These are phyloP conservation scores for Mallotus japonicus DNA, from an alignment of 441 rosid genomes.

Conservation along the genomic window DNA sequence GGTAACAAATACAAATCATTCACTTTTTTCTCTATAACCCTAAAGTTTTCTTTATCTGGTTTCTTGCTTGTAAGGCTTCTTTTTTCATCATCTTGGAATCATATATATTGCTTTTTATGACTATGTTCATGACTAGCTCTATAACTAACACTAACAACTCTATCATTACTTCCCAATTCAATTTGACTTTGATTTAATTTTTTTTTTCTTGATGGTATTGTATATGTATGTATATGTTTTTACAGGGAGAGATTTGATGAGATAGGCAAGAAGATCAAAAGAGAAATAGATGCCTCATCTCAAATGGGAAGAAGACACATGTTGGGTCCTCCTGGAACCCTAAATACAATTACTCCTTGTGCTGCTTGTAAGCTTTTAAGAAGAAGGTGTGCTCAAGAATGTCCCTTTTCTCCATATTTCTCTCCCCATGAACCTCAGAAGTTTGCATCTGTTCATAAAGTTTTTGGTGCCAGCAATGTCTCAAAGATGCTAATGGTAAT, in stretches of 20 bases:
- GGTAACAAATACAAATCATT: conserved; percentile 45
- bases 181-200: not conserved
- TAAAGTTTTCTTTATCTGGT: not conserved
- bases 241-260: conserved; percentile 84
- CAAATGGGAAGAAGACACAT: conserved; percentile 70
- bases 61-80: not conserved
- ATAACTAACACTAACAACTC: conserved; percentile 10
- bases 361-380: conserved; percentile 94
- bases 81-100: not conserved
- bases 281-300: conserved; percentile 71
- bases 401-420: conserved; percentile 91
- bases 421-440: conserved; percentile 96
- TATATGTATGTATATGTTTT: not conserved
- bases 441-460: conserved; percentile 87
- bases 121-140: not conserved
- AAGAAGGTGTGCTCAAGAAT: conserved; percentile 83
- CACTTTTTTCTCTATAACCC: not conserved
- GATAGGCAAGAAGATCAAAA: conserved; percentile 78
- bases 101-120: not conserved
- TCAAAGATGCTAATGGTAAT: conserved; percentile 81
- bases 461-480: conserved; percentile 94
- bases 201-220: not conserved
- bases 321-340: conserved; percentile 72
- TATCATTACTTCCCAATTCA: not conserved
- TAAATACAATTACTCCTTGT: conserved; percentile 86